Conservation (phyloP, 2,329 filamentous ascomycete species). For the Aspergillus phoenicis region DNA sequence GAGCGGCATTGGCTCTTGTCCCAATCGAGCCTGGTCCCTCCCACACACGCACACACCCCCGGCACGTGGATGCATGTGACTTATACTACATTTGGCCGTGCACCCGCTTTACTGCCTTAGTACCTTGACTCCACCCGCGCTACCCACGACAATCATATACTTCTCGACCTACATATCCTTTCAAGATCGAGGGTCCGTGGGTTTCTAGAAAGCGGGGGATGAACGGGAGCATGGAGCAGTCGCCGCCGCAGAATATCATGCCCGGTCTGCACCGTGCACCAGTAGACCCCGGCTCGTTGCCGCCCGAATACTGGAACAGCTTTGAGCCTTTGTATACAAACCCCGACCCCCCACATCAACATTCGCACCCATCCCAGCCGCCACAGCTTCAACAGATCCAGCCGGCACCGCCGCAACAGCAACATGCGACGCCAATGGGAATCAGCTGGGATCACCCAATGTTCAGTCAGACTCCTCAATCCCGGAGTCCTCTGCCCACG, state of each 20-base stretch:
- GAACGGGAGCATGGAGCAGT: constrained; percentile 39
- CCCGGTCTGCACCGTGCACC: constrained; percentile 32
- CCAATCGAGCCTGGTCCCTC: constrained; percentile 3
- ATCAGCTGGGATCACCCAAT: constrained; percentile 44
- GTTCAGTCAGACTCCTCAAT: constrained; percentile 32
- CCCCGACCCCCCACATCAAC: constrained; percentile 30
- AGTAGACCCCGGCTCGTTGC: constrained; percentile 30
- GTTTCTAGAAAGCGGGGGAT: constrained; percentile 13
- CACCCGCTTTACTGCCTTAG: constrained; percentile 1
- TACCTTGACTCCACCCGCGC: constrained; percentile 4
- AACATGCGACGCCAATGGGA: constrained; percentile 32
- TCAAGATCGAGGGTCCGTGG: constrained; percentile 3
- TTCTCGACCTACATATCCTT: not conserved
- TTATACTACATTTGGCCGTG: constrained; percentile 14
- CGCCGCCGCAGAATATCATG: constrained; percentile 32
- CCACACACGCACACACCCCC: not conserved
- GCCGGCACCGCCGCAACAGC: constrained; percentile 24
- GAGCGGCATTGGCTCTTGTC: constrained; percentile 20
- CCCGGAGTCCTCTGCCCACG: constrained; percentile 25
- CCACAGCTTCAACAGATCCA: constrained; percentile 26
- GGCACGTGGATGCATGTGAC: constrained; percentile 28
- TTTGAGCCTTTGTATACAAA: constrained; percentile 37
- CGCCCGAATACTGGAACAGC: constrained; percentile 42
- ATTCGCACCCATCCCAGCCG: constrained; percentile 28
- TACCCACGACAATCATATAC: constrained; percentile 4